phyloP scores from a whole-genome alignment of 2,329 filamentous ascomycete genomes.

The Chalaropsis thielavioides region DNA sequence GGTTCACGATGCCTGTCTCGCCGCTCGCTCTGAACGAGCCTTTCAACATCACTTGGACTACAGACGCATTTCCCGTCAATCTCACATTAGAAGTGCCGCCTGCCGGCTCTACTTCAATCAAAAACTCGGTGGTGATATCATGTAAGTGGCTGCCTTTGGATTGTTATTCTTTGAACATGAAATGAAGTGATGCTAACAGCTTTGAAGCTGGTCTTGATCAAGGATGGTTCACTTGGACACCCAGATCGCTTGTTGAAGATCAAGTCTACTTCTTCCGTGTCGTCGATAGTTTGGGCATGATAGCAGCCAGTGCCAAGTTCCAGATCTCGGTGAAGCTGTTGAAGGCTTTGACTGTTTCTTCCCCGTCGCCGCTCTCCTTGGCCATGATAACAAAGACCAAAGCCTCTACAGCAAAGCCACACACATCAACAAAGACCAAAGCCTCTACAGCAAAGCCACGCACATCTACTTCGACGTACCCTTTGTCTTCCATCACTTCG shows the following conservation, averaged over 20 bases:
- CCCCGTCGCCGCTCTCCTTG: background rate
- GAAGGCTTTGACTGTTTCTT: background rate
- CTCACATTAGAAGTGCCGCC: background rate
- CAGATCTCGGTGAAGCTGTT: background rate
- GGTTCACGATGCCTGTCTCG: background rate
- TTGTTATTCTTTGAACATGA: no score
- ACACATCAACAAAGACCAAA: background rate
- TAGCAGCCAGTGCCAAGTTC: background rate
- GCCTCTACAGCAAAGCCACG: background rate
- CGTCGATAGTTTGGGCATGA: background rate
- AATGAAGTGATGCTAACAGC: background rate
- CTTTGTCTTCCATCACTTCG: background rate
- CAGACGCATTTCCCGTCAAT: conserved; percentile 5
- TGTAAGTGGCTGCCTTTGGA: background rate
- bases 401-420: background rate
- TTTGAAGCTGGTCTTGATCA: background rate
- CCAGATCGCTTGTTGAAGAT: background rate
- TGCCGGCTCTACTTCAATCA: background rate
- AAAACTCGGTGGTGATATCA: background rate
- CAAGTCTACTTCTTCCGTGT: background rate
- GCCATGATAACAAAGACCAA: background rate
- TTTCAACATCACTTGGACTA: conserved; percentile 9
- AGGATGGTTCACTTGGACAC: background rate
- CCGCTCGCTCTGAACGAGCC: background rate
- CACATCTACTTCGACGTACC: background rate